phyloP scores from a whole-genome alignment of 2,329 filamentous ascomycete species.

The Aspergillus clavatus region DNA sequence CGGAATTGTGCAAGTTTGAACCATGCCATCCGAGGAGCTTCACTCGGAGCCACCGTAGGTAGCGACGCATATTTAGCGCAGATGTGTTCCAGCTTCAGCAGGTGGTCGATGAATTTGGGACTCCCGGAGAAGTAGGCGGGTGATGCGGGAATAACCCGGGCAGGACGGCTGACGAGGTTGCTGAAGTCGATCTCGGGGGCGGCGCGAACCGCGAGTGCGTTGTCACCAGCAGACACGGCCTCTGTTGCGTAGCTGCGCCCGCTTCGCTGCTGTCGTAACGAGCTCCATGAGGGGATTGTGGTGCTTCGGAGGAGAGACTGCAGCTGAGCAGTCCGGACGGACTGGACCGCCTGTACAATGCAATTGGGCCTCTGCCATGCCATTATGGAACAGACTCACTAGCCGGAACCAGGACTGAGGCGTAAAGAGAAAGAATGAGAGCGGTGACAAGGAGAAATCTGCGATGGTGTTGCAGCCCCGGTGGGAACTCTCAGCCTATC shows the following conservation, averaged over 20 bases:
- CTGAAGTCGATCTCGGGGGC: conserved; percentile 34
- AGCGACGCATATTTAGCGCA: conserved; percentile 67
- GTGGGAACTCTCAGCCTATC: not conserved
- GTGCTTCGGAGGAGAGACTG: conserved; percentile 43
- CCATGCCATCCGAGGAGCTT: conserved; percentile 75
- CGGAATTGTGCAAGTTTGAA: conserved; percentile 73
- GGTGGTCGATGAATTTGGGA: conserved; percentile 79
- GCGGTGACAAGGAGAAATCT: not conserved
- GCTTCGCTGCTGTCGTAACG: conserved; percentile 14
- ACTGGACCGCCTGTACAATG: conserved; percentile 32
- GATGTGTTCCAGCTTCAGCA: conserved; percentile 68
- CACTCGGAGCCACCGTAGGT: conserved; percentile 60
- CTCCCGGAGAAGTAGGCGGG: conserved; percentile 92
- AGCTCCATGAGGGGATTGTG: conserved; percentile 11
- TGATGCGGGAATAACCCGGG: conserved; percentile 75
- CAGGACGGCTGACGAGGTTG: conserved; percentile 40
- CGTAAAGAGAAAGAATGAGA: not conserved
- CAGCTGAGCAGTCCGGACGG: conserved; percentile 28
- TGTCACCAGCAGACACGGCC: conserved; percentile 12
- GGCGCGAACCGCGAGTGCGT: not conserved
- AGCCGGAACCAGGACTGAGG: conserved; percentile 8
- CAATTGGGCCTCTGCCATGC: conserved; percentile 35
- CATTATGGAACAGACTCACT: conserved; percentile 25
- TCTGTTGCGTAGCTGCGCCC: conserved; percentile 29
- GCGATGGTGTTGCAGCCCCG: not conserved